Evolutionary conservation across 306 rosid species (phyloP), one percentile per base, ranked within the genome.

Genomic region (Dalbergia cochinchinensis): DNA sequence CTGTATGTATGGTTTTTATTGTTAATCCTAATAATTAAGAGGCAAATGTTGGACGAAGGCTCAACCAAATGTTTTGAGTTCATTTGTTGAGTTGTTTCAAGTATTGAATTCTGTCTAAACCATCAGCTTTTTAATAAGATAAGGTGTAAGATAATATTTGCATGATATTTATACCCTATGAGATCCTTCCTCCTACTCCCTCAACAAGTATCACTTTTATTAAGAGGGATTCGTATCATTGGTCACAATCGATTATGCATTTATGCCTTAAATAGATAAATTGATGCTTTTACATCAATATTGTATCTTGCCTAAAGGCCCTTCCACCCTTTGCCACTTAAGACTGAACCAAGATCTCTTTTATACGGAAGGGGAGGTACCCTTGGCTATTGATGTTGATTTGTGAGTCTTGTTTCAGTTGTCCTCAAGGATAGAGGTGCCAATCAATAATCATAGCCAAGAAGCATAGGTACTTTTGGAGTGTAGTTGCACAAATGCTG

Each of bases 151-250:
- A 45, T 11, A 45, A 68, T 19, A 47, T 45, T 68, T 45, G 7
- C 20, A 69, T 7, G 42, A 22, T 69, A 47, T 22, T 76, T 22
- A 37, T 62, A 61, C 37, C 59, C 20, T 39, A 14, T 42, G 20
- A 73, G 22, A 73, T 39, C n/a, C 57, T 22, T 73, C 19, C 42
- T 59, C 53, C 31, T 55, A 34, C n/a, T 26, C 10, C 68, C 20
- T 35, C 16, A 34, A 54, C 35, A 16, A 34, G 9, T 50, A 31
- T 13, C 12, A 8, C 6, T 44, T 71, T 6, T 33, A 53, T 9
- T 33, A 16, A 22, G 19, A 14, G 14, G 31, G 69, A 7, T 74
- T 45, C 13, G 47, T 45, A 15, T 63, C 61, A 12, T 20, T 59
- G 69, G 33, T 26, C 53, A 19, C 31, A 13, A 60, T 1, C 44